Conservation (phyloP, 1,284 basidiomycete genomes). For the Cryptococcus jaspeensis region DNA sequence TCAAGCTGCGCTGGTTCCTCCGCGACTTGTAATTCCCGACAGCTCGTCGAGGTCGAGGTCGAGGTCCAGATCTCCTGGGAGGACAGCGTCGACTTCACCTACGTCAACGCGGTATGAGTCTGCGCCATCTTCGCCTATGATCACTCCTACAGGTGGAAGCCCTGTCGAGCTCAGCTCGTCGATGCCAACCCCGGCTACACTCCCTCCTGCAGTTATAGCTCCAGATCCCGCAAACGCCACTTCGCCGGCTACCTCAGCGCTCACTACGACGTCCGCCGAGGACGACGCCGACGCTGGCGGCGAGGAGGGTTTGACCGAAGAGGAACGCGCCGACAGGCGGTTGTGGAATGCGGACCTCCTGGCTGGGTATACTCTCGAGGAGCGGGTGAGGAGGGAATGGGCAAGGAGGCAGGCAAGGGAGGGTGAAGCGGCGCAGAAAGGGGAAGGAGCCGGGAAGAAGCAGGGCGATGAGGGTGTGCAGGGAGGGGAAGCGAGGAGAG, state of each 20-base stretch:
- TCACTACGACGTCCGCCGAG: neutral
- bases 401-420: conserved; percentile 18
- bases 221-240: neutral
- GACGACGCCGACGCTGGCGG: conserved; percentile 7
- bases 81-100: conserved; percentile 13
- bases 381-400: conserved; percentile 40
- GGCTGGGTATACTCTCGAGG: conserved; percentile 41
- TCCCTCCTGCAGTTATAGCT: neutral
- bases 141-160: neutral
- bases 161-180: neutral
- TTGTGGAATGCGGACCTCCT: conserved; percentile 47
- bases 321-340: conserved; percentile 35
- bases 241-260: too few species aligned
- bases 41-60: neutral
- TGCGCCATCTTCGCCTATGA: conserved; percentile 27
- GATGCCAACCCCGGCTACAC: neutral
- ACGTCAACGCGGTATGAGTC: conserved; percentile 29
- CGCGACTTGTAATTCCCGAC: neutral
- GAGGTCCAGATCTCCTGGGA: neutral
- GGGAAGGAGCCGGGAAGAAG: neutral
- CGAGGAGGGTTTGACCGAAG: conserved; percentile 16
- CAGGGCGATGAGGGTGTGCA: neutral
- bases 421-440: neutral
- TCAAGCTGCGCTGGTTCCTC: too few species aligned
- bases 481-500: neutral